phyloP scores from a whole-genome alignment of 768 basidiomycete species.

The Leucosporidium creatinivorum region DNA sequence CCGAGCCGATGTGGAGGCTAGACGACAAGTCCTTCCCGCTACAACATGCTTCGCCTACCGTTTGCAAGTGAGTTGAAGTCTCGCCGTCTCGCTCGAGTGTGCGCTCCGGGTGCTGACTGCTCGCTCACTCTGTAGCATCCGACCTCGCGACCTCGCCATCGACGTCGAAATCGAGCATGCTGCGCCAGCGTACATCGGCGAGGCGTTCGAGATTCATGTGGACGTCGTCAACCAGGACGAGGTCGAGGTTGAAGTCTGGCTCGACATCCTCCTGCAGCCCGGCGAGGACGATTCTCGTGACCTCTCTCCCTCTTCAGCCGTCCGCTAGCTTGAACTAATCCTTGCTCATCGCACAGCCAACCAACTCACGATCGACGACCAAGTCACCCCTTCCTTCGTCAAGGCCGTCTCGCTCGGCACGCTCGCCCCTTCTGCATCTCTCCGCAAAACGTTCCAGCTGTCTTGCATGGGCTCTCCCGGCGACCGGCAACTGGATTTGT shows the following conservation, averaged over 20 bases:
- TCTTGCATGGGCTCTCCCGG: slow-evolving; percentile 58
- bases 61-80: slow-evolving; percentile 31
- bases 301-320: slow-evolving; percentile 32
- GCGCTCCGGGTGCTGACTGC: background rate
- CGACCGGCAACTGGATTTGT: slow-evolving; percentile 70
- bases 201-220: slow-evolving; percentile 66
- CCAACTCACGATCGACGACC: slow-evolving; percentile 51
- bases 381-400: slow-evolving; percentile 60
- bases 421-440: slow-evolving; percentile 54
- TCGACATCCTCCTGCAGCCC: slow-evolving; percentile 75
- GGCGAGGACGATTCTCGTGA: slow-evolving; percentile 65
- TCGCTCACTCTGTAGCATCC: slow-evolving; percentile 31
- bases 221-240: slow-evolving; percentile 66
- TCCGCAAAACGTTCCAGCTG: slow-evolving; percentile 59
- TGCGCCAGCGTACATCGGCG: slow-evolving; percentile 69
- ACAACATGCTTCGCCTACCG: slow-evolving; percentile 7
- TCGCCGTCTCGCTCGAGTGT: background rate
- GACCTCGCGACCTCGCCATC: slow-evolving; percentile 56
- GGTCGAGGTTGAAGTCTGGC: slow-evolving; percentile 57
- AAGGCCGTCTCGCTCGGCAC: slow-evolving; percentile 64
- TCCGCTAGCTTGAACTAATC: too few species aligned
- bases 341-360: slow-evolving; percentile 13
- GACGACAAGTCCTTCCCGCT: slow-evolving; percentile 4
- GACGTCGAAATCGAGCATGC: slow-evolving; percentile 54
- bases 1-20: background rate